A percentile compares a stretch with the other conserved stretches of the same genome.
These are phyloP conservation scores for Saccharomycopsis sp. DNA, from an alignment of 805 yeast species.

Conservation along the genomic window DNA sequence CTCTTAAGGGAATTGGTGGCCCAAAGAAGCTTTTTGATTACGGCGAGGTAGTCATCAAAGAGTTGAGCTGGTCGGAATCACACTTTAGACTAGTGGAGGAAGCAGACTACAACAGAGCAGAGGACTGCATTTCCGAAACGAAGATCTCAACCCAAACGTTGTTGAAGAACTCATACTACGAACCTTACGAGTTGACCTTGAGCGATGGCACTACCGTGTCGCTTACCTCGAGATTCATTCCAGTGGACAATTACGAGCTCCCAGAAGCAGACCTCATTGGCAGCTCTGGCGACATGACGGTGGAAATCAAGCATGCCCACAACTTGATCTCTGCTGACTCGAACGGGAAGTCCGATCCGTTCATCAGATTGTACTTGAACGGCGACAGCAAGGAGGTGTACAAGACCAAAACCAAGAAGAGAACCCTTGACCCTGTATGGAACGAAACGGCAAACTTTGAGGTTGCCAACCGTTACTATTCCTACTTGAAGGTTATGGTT, in stretches of 20 bases:
- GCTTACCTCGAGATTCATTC: conserved; percentile 69
- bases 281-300: conserved; percentile 61
- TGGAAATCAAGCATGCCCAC: conserved; percentile 55
- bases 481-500: conserved; percentile 47
- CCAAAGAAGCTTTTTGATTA: conserved; percentile 39
- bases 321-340: conserved; percentile 79
- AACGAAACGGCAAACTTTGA: conserved; percentile 56
- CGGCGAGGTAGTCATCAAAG: conserved; percentile 70
- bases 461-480: conserved; percentile 53
- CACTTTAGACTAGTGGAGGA: conserved; percentile 55
- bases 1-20: too few relatives aligned
- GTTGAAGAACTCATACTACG: conserved; percentile 53
- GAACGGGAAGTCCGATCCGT: conserved; percentile 93
- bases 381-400: conserved; percentile 46
- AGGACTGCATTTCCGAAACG: conserved; percentile 51
- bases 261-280: conserved; percentile 70
- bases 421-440: conserved; percentile 86
- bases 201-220: conserved; percentile 43
- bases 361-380: conserved; percentile 58
- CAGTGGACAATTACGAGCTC: conserved; percentile 48
- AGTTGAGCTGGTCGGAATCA: conserved; percentile 63
- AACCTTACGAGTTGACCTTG: conserved; percentile 49
- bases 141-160: conserved; percentile 59
- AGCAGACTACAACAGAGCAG: conserved; percentile 42
- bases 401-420: conserved; percentile 76